Evolutionary conservation across 805 yeast species (phyloP).

Genomic region (Wickerhamomyces pijperi): DNA sequence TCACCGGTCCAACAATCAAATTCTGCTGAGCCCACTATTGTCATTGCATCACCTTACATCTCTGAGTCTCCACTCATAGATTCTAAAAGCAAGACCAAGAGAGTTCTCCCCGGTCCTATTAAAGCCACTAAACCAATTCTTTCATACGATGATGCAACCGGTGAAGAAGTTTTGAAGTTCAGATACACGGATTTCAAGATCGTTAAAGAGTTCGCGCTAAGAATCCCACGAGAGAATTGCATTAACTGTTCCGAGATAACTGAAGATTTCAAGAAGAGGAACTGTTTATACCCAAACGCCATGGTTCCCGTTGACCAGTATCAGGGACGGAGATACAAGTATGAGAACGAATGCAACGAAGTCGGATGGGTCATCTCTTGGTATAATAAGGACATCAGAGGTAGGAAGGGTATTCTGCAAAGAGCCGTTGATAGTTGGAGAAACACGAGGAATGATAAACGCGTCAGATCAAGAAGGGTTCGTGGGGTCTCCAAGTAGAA

Average conservation of each 20-base stretch:
- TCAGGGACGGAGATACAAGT: conserved; percentile 31
- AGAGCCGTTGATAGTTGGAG: conserved; percentile 44
- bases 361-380: conserved; percentile 36
- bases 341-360: conserved; percentile 35
- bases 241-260: conserved; percentile 1
- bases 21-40: too few species aligned
- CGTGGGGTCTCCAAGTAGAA: too few species aligned
- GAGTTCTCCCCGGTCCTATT: neutral
- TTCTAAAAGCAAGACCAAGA: neutral
- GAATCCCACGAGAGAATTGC: conserved; percentile 11
- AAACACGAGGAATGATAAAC: conserved; percentile 32
- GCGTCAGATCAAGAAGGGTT: conserved; percentile 29
- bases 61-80: too few species aligned
- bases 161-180: conserved; percentile 10
- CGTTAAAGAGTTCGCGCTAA: conserved; percentile 15
- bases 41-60: too few species aligned
- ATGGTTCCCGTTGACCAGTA: conserved; percentile 28
- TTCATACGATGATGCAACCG: too few species aligned
- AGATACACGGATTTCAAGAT: conserved; percentile 21
- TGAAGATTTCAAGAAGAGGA: conserved; percentile 23
- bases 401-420: conserved; percentile 35
- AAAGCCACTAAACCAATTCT: conserved; percentile 6
- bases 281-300: conserved; percentile 40
- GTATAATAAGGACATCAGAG: conserved; percentile 29
- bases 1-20: too few species aligned